A percentile compares a stretch with the other conserved stretches of the same genome.
Conservation (phyloP, 83 land plant species). For the Picea abies region DNA sequence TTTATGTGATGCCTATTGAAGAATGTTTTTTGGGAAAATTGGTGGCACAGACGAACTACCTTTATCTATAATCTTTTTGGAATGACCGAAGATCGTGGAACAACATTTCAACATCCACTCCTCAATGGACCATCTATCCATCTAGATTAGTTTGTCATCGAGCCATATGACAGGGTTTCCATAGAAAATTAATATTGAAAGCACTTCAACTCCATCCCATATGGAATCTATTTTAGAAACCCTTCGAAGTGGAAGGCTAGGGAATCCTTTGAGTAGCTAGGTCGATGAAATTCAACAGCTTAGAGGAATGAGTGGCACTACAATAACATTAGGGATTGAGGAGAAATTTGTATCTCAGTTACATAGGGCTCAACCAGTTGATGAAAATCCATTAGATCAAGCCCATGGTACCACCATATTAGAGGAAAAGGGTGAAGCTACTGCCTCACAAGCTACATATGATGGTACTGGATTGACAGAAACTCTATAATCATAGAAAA, state of each 20-base stretch:
- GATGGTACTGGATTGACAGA: too few relatives aligned
- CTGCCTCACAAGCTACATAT: too few relatives aligned
- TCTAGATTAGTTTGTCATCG: too few relatives aligned
- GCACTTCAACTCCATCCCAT: slow-evolving; percentile 75
- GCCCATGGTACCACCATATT: too few relatives aligned
- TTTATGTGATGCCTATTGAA: too few relatives aligned
- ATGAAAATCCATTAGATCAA: slow-evolving; percentile 34
- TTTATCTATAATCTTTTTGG: too few relatives aligned
- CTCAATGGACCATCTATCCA: too few relatives aligned
- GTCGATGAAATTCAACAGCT: slow-evolving; percentile 76
- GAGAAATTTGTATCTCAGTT: slow-evolving; percentile 80
- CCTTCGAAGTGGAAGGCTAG: slow-evolving; percentile 75
- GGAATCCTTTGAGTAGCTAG: slow-evolving; percentile 82
- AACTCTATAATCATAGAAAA: background rate
- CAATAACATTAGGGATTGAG: slow-evolving; percentile 84
- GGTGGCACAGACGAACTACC: too few relatives aligned
- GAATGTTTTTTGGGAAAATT: too few relatives aligned
- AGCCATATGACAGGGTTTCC: slow-evolving; percentile 81
- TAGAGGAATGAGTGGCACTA: slow-evolving; percentile 66
- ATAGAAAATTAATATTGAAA: slow-evolving; percentile 29
- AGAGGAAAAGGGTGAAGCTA: too few relatives aligned
- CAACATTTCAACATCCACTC: too few relatives aligned
- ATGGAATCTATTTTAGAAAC: slow-evolving; percentile 81
- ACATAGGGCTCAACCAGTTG: slow-evolving; percentile 46
- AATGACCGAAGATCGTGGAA: too few relatives aligned